Evolutionary conservation across 2,329 filamentous ascomycete species (phyloP), one percentile per base, ranked within the genome.

Genomic region (Davidsoniella virescens): DNA sequence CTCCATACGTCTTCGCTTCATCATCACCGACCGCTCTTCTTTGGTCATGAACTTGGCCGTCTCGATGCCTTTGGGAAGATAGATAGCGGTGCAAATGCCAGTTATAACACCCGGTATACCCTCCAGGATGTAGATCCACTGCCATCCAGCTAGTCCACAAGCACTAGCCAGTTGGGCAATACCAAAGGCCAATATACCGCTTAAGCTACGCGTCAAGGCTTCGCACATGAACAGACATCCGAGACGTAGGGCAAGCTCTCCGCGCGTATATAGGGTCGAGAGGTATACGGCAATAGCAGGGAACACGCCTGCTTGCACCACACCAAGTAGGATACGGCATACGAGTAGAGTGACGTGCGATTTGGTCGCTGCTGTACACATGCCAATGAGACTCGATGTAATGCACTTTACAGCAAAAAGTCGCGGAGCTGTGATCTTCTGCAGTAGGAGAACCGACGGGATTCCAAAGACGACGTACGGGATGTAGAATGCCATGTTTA

Each of bases 1-100:
- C 8, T 50, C 42, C 18, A 50, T 50, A 20, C 45, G 29, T n/a
- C 45, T 14, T 3, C 33, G 29, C 33, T 39, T 37, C 37, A 39
- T 40, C 33, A 47, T 38, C 6, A 47, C 45, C 6, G 33, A 23
- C 16, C 33, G 16, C 23, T 47, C 45, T 6, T 47, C 33, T 5
- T 18, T 36, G 16, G 12, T 47, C 18, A 47, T 37, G 7, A 38
- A 47, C 10, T 37, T 23, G 6, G 45, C 45, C 17, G 23, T 37
- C 37, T 36, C 33, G n/a, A 47, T 16, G 8, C 14, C 23, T 16
- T 47, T 23, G 7, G 45, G 45, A 2, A 47, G 10, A 23, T 23
- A 47, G 5, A 23, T 37, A 7, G 20, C 36, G 6, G 16, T 23
- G 17, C 36, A 2, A 3, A 47, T 23, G 3, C 45, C 45, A 3